Evolutionary conservation across 176 grass and related monocot species (phyloP).

Genomic region (Calamus simplicifolius): DNA sequence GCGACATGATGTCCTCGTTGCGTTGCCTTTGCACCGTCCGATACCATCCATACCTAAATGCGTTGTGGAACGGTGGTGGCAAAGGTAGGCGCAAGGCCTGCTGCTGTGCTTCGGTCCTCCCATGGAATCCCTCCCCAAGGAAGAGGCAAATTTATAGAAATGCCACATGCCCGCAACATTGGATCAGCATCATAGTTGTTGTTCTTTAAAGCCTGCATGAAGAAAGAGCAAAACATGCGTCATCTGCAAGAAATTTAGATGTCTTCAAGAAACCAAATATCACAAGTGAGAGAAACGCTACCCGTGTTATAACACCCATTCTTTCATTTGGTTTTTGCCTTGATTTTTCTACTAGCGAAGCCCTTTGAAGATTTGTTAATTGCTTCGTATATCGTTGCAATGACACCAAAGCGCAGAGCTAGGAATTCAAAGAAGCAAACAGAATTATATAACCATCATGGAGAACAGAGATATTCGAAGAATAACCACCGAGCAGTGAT

Average conservation of each 20-base stretch:
- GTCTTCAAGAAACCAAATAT: too few relatives aligned
- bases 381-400: slow-evolving; percentile 83
- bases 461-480: too few relatives aligned
- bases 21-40: too few relatives aligned
- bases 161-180: slow-evolving; percentile 60
- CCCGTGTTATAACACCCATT: slow-evolving; percentile 53
- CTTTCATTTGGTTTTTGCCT: slow-evolving; percentile 86
- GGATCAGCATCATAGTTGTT: slow-evolving; percentile 66
- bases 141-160: slow-evolving; percentile 44
- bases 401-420: slow-evolving; percentile 52
- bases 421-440: slow-evolving; percentile 20
- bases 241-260: too few relatives aligned
- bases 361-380: slow-evolving; percentile 50
- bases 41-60: too few relatives aligned
- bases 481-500: too few relatives aligned
- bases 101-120: too few relatives aligned
- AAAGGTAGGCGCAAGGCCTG: too few relatives aligned
- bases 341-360: slow-evolving; percentile 82
- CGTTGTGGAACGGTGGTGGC: too few relatives aligned
- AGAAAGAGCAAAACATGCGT: too few relatives aligned
- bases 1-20: too few relatives aligned
- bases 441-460: slow-evolving; percentile 9
- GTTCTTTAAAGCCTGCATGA: slow-evolving; percentile 29
- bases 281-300: background rate
- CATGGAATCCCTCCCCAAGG: too few relatives aligned